Evolutionary conservation across 139 green algal genomes (phyloP).

Genomic region (Micromonas commoda): DNA sequence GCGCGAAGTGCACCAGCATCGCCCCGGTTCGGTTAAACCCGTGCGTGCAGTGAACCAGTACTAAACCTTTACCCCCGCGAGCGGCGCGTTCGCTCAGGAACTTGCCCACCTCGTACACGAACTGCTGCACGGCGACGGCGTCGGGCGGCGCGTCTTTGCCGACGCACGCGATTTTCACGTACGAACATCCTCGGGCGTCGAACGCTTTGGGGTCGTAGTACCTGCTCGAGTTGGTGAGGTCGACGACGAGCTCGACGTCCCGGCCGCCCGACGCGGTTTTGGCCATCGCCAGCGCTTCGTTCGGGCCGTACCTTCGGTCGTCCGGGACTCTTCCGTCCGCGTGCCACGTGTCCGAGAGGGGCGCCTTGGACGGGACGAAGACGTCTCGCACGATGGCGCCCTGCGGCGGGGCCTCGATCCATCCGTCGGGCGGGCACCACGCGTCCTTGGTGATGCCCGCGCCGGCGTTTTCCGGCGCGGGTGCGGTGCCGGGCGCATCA

Average conservation of each 20-base stretch:
- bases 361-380: conserved; percentile 18
- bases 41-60: conserved; percentile 95
- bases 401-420: not conserved
- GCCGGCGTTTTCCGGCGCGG: not conserved
- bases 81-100: not conserved
- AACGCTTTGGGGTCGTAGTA: conserved; percentile 79
- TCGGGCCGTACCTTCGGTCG: not conserved
- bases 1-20: conserved; percentile 25
- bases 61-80: not conserved
- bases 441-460: not conserved
- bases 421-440: not conserved
- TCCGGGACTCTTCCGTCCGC: not conserved
- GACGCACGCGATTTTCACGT: conserved; percentile 69
- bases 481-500: no score
- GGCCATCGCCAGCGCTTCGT: not conserved
- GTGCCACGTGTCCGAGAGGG: not conserved
- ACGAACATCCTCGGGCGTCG: conserved; percentile 35
- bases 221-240: conserved; percentile 81
- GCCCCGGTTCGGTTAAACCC: conserved; percentile 87
- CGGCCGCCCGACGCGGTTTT: not conserved
- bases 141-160: conserved; percentile 66
- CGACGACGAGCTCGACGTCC: conserved; percentile 59
- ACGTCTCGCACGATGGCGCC: not conserved
- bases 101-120: conserved; percentile 21
- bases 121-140: conserved; percentile 12